Conservation (phyloP, 2,329 filamentous ascomycete genomes). For the Exserohilum rostratum region DNA sequence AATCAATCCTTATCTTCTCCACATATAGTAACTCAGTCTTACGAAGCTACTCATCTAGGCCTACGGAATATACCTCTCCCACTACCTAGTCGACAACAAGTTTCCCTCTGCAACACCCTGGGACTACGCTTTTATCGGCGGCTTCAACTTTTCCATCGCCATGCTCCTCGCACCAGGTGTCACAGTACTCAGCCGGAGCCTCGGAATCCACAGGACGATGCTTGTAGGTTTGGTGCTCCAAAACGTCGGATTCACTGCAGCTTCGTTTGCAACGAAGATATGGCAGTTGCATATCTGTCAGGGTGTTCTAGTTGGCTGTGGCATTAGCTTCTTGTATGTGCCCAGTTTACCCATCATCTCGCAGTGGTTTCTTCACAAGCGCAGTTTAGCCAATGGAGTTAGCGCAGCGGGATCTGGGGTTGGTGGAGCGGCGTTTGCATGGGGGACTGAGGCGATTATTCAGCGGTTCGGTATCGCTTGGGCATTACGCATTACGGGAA, state of each 20-base stretch:
- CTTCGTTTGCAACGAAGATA: slow-evolving; percentile 46
- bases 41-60: slow-evolving; percentile 5
- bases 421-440: slow-evolving; percentile 45
- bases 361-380: slow-evolving; percentile 51
- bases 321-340: slow-evolving; percentile 51
- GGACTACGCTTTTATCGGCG: slow-evolving; percentile 51
- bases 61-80: slow-evolving; percentile 53
- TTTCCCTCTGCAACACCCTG: slow-evolving; percentile 45
- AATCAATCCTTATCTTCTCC: too few species aligned
- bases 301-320: slow-evolving; percentile 49
- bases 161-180: slow-evolving; percentile 46
- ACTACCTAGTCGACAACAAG: slow-evolving; percentile 47
- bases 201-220: slow-evolving; percentile 41
- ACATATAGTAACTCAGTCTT: too few species aligned
- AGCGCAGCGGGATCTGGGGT: slow-evolving; percentile 49
- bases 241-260: slow-evolving; percentile 44
- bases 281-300: slow-evolving; percentile 53
- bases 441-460: slow-evolving; percentile 49
- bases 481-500: slow-evolving; percentile 50
- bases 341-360: slow-evolving; percentile 47
- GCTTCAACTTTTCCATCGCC: slow-evolving; percentile 45
- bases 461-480: slow-evolving; percentile 46
- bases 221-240: slow-evolving; percentile 42
- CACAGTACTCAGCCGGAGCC: slow-evolving; percentile 33
- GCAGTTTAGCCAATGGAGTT: slow-evolving; percentile 52